Evolutionary conservation across 2,329 filamentous ascomycete species (phyloP), one percentile per base, ranked within the genome.

Genomic region (Pestalotiopsis sp.): DNA sequence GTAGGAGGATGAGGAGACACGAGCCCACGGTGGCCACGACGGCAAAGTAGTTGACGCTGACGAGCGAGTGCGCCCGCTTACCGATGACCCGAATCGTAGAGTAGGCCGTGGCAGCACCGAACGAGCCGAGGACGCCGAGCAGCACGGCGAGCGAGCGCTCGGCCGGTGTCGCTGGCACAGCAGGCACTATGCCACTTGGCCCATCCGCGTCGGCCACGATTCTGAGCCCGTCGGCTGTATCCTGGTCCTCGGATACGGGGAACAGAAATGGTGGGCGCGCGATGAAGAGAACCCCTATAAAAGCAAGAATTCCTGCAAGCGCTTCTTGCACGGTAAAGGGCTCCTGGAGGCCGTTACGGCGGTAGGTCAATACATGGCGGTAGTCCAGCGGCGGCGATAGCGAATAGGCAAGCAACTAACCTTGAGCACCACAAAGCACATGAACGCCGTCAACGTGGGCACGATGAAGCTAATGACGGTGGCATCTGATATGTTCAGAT

Each of bases 391-490:
- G 45, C 56, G n/a, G n/a, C 7, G 31, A 9, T 9, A 9, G 20
- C 12, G 13, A 13, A 17, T 1, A 52, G 23, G 27, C 17, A 31
- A 12, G 17, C 3, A 31, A 71, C 74, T 67, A 69, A 78, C 77
- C 67, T 67, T 73, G 7, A 79, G 67, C 70, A 73, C 59, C 85
- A 93, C 77, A 88, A 94, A 73, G 84, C 90, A 86, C 86, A 94
- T 78, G 85, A 82, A 78, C 1, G 81, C 92, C 7, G 91, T 90
- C 11, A 94, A 83, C 7, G 91, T 91, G 0, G 93, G 93, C 0
- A 92, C 87, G 3, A 96, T 84, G 77, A 95, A 96, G 6, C 91
- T 93, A 41, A 96, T 90, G 27, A 95, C 92, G 0, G 91, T 94
- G 1, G 93, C 91, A 76, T 96, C 93, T 1, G 92, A 90, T 1